These are phyloP conservation scores for Immersiella caudata DNA, from an alignment of 495 filamentous ascomycete genomes.

Conservation along the genomic window DNA sequence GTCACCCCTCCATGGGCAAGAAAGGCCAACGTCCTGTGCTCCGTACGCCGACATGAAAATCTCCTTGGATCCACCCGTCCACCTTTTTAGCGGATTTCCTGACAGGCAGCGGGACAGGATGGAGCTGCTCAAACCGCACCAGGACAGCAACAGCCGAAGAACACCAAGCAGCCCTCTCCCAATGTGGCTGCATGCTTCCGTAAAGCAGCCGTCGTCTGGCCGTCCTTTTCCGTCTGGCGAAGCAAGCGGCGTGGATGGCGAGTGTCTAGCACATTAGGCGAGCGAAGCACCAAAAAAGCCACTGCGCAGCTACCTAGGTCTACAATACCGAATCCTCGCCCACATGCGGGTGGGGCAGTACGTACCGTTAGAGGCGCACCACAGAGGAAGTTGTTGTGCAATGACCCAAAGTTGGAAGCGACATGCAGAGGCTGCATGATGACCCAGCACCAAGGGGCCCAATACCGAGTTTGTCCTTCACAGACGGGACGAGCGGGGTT, in stretches of 20 bases:
- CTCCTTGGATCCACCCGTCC: slow-evolving; percentile 18
- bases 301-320: neutral
- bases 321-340: neutral
- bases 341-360: neutral
- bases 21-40: slow-evolving; percentile 6
- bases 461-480: slow-evolving; percentile 22
- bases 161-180: neutral
- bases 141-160: neutral
- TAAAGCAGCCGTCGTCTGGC: neutral
- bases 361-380: neutral
- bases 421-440: slow-evolving; percentile 32
- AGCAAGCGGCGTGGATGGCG: neutral
- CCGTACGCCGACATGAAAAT: slow-evolving; percentile 16
- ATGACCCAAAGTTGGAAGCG: slow-evolving; percentile 23
- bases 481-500: slow-evolving; percentile 19
- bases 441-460: slow-evolving; percentile 22
- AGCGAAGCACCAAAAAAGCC: neutral
- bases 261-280: neutral
- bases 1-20: slow-evolving; percentile 1
- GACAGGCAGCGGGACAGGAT: neutral
- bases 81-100: slow-evolving; percentile 2
- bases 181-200: neutral
- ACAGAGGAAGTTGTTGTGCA: slow-evolving; percentile 12
- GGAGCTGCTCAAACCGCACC: neutral
- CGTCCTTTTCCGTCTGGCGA: neutral